Conservation (phyloP, 2,329 filamentous ascomycete genomes). For the Penicillium sp. region DNA sequence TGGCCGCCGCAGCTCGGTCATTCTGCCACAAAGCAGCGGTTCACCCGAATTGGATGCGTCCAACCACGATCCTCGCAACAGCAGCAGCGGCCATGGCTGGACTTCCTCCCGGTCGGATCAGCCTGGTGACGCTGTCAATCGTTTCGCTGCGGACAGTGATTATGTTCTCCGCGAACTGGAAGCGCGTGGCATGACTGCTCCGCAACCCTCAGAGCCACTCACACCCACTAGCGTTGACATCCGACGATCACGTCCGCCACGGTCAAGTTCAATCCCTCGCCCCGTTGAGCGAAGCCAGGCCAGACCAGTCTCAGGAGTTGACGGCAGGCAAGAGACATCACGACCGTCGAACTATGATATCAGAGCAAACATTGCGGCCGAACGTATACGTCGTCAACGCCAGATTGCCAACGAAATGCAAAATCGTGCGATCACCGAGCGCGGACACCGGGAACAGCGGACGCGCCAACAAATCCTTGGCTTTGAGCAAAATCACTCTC, state of each 20-base stretch:
- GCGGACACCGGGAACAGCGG: slow-evolving; percentile 25
- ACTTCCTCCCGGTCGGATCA: slow-evolving; percentile 35
- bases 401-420: slow-evolving; percentile 32
- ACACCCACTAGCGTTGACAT: slow-evolving; percentile 7
- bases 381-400: slow-evolving; percentile 36
- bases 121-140: slow-evolving; percentile 19
- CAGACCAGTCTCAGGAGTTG: slow-evolving; percentile 6
- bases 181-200: not conserved
- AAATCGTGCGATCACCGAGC: slow-evolving; percentile 19
- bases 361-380: slow-evolving; percentile 34
- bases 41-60: slow-evolving; percentile 19
- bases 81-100: slow-evolving; percentile 31
- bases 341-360: slow-evolving; percentile 30
- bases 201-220: not conserved
- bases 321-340: slow-evolving; percentile 24
- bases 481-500: slow-evolving; percentile 32
- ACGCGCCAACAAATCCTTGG: slow-evolving; percentile 30
- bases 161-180: slow-evolving; percentile 19
- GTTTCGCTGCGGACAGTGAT: slow-evolving; percentile 16
- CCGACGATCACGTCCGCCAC: slow-evolving; percentile 22
- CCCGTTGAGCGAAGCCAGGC: slow-evolving; percentile 25
- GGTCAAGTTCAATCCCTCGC: slow-evolving; percentile 33
- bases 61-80: slow-evolving; percentile 27
- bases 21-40: slow-evolving; percentile 34
- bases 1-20: slow-evolving; percentile 36